A percentile compares a stretch with the other conserved stretches of the same genome.
Evolutionary conservation across 371 early-diverging fungal species (phyloP).

Genomic region (Mucor saturninus): DNA sequence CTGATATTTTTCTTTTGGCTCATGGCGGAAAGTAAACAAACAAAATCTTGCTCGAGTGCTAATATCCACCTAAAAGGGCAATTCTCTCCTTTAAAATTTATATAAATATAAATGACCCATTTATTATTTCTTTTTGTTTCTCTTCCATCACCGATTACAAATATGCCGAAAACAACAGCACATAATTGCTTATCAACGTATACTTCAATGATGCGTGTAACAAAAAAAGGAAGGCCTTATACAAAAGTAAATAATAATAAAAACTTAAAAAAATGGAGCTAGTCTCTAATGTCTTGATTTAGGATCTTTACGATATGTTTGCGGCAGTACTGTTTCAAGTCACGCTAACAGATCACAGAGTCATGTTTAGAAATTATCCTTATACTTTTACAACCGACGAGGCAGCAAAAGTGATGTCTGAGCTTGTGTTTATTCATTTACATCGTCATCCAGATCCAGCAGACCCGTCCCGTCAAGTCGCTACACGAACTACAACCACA

Average conservation of each 20-base stretch:
- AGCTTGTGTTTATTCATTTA: conserved; percentile 58
- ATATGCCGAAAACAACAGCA: conserved; percentile 21
- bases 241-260: conserved; percentile 27
- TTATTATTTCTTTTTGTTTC: not conserved
- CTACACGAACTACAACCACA: conserved; percentile 59
- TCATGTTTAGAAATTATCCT: conserved; percentile 57
- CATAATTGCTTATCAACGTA: conserved; percentile 27
- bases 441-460: conserved; percentile 57
- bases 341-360: conserved; percentile 47
- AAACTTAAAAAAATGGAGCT: not conserved
- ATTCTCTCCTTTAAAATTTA: not conserved
- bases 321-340: conserved; percentile 48
- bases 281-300: not conserved
- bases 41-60: not conserved
- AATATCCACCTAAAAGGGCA: not conserved
- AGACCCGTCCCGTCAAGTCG: conserved; percentile 44
- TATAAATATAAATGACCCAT: not conserved
- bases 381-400: conserved; percentile 66
- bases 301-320: conserved; percentile 57
- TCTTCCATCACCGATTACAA: not conserved
- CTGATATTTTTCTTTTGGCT: conserved; percentile 12
- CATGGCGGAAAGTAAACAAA: not conserved
- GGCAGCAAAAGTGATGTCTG: conserved; percentile 54
- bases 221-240: conserved; percentile 36
- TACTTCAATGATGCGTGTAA: conserved; percentile 35